Conservation (phyloP, 768 basidiomycete genomes). For the Psilocybe tampanensis region DNA sequence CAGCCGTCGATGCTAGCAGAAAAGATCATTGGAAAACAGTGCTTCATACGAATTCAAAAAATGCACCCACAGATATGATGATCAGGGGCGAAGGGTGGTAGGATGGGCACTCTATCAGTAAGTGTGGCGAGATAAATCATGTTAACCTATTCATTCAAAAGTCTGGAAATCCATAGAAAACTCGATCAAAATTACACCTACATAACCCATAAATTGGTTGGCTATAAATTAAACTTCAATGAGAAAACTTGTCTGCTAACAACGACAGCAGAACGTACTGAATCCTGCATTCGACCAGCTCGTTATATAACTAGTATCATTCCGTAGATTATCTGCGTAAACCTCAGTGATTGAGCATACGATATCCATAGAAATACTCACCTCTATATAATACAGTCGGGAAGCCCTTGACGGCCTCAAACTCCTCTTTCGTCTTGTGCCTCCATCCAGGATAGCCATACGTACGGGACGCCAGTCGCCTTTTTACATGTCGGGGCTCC, state of each 20-base stretch:
- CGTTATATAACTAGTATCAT: conserved; percentile 55
- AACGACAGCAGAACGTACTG: conserved; percentile 35
- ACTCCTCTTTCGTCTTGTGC: not conserved
- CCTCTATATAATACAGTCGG: conserved; percentile 18
- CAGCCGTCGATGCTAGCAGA: conserved; percentile 17
- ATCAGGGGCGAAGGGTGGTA: conserved; percentile 49
- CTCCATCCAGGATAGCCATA: not conserved
- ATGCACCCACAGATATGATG: conserved; percentile 36
- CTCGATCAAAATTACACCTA: conserved; percentile 15
- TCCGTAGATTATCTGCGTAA: conserved; percentile 29
- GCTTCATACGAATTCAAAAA: not conserved
- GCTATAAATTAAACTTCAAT: conserved; percentile 16
- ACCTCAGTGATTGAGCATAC: not conserved
- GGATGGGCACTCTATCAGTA: conserved; percentile 46
- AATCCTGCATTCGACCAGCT: conserved; percentile 59
- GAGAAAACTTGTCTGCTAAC: not conserved
- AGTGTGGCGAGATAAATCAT: conserved; percentile 49
- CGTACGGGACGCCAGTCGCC: not conserved
- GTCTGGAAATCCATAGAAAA: not conserved
- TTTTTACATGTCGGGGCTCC: not conserved
- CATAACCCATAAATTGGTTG: conserved; percentile 36
- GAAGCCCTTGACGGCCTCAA: conserved; percentile 8
- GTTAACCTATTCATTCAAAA: conserved; percentile 37
- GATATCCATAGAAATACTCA: not conserved
- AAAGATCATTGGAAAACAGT: not conserved